Base-by-base conservation (phyloP, 2,329 filamentous ascomycete genomes). In the Colletotrichum sp. region DNA sequence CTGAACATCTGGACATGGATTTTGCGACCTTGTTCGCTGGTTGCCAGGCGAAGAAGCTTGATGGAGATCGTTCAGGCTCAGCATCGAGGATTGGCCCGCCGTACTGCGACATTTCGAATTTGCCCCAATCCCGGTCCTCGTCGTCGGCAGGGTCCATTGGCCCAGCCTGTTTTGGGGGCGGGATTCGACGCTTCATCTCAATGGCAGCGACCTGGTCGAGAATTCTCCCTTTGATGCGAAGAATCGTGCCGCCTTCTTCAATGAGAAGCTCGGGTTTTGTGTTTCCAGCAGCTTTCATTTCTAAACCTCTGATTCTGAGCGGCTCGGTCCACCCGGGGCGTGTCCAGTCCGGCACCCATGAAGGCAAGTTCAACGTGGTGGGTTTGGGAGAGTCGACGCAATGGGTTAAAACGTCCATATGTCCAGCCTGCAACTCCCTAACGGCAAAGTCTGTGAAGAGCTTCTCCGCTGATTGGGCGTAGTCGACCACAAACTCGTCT, bases 301-400 rank as follows among this genome's bases (percentile, higher is more conserved):
- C 30, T 3, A 77, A 24, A 2, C 21, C 66, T 2, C 75, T 73
- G 7, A 69, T 73, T 6, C 73, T 55, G 4, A 76, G 36, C 3
- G 75, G 73, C 26, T 77, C 75, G 14, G 67, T 71, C 75, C 75
- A 76, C 14, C 75, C 75, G 3, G 72, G 72, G 2, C 68, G n/a
- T 4, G 67, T 76, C 76, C 73, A 76, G 62, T 77, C 76, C 24
- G 76, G 76, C 7, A 77, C 73, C 76, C 76, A 76, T 3, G 73
- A 74, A 3, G 76, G 76, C 7, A 77, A 16, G 2, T 7, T 56
- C 13, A 77, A 48, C 1, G 26, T 71, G 13, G 73, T 76, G 1
- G 66, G 66, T 18, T 69, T 73, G 0, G 76, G 43, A 3, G 69
- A 74, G 0, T 74, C 48, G 34, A 71, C 67, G 26, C 67, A 74